Evolutionary conservation across 2,329 filamentous ascomycete genomes (phyloP).

Genomic region (Trichoderma harzianum): DNA sequence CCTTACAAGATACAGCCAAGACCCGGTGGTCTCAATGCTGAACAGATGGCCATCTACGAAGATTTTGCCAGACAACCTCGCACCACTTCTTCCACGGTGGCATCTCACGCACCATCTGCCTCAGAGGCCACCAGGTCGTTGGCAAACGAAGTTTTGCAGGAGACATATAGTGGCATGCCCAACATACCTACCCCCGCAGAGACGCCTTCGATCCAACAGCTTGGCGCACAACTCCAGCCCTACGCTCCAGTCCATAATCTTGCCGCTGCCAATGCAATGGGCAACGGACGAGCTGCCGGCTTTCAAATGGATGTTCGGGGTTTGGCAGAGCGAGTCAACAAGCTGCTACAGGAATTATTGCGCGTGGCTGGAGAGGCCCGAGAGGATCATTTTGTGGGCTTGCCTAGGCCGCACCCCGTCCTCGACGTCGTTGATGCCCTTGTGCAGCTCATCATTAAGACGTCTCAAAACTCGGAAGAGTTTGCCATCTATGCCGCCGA

Average conservation of each 20-base stretch:
- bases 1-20: constrained; percentile 82
- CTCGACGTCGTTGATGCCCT: constrained; percentile 62
- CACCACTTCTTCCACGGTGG: constrained; percentile 51
- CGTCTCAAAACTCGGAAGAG: constrained; percentile 58
- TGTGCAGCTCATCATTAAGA: constrained; percentile 61
- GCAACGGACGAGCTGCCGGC: constrained; percentile 50
- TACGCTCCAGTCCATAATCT: constrained; percentile 52
- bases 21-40: constrained; percentile 70
- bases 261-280: constrained; percentile 30
- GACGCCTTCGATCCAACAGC: constrained; percentile 53
- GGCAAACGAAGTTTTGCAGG: constrained; percentile 62
- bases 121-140: constrained; percentile 61
- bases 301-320: constrained; percentile 51
- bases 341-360: constrained; percentile 56
- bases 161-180: constrained; percentile 56
- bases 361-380: constrained; percentile 50
- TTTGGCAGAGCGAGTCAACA: constrained; percentile 54
- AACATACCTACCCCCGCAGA: constrained; percentile 58
- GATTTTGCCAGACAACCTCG: constrained; percentile 88
- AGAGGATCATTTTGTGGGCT: constrained; percentile 58
- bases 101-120: constrained; percentile 53
- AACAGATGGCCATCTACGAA: constrained; percentile 94
- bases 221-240: constrained; percentile 51
- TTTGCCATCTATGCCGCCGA: constrained; percentile 58
- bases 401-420: constrained; percentile 57